Conservation (phyloP, 2,329 filamentous ascomycete species). For the Colletotrichum zoysiae region DNA sequence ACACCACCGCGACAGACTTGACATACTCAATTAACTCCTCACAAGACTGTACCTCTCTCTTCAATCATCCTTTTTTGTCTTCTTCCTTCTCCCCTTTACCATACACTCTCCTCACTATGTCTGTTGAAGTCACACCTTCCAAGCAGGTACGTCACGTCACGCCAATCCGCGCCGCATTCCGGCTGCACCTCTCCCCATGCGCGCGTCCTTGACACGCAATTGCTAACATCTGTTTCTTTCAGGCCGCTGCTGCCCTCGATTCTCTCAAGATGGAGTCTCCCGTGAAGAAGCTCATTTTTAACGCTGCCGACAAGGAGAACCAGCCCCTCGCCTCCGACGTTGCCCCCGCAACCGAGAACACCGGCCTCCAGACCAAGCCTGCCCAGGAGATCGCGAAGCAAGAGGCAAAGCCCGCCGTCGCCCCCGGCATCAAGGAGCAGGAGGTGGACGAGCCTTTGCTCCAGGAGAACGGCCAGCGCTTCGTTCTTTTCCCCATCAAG, state of each 20-base stretch:
- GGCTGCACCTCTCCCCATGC: constrained; percentile 28
- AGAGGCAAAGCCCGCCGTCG: constrained; percentile 58
- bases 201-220: constrained; percentile 9
- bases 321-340: constrained; percentile 63
- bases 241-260: constrained; percentile 91
- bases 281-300: constrained; percentile 89
- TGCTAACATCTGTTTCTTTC: constrained; percentile 50
- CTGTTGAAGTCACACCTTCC: constrained; percentile 75
- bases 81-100: neutral
- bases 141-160: constrained; percentile 67
- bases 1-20: neutral
- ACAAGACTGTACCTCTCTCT: constrained; percentile 40
- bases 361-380: constrained; percentile 73
- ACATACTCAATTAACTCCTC: constrained; percentile 32
- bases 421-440: constrained; percentile 70
- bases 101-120: constrained; percentile 67
- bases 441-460: constrained; percentile 91
- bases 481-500: constrained; percentile 98
- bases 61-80: constrained; percentile 24
- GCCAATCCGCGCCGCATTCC: constrained; percentile 43
- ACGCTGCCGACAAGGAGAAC: constrained; percentile 85
- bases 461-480: constrained; percentile 94
- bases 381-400: constrained; percentile 61
- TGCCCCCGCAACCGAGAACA: constrained; percentile 65
- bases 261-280: constrained; percentile 94